These are phyloP conservation scores for Gilbertella persicaria DNA, from an alignment of 371 early-diverging fungal genomes.

Conservation along the genomic window DNA sequence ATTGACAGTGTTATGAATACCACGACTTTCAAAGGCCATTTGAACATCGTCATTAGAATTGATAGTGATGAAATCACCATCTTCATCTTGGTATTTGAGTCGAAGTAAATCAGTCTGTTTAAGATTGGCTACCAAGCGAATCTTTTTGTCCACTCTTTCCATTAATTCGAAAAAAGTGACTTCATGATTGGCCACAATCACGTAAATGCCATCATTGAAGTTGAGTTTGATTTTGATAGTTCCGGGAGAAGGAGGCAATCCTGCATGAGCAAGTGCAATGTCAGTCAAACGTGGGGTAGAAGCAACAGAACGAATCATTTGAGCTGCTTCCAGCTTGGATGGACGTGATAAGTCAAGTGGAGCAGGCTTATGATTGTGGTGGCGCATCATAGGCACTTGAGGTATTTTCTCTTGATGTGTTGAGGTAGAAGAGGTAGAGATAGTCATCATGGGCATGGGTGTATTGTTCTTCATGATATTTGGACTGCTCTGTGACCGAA, in stretches of 20 bases:
- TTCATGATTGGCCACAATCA: slow-evolving; percentile 75
- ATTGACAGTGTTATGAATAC: slow-evolving; percentile 38
- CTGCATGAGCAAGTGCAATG: slow-evolving; percentile 9
- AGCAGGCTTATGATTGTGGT: slow-evolving; percentile 4
- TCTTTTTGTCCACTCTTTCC: slow-evolving; percentile 83
- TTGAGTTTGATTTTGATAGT: slow-evolving; percentile 81
- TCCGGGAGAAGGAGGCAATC: slow-evolving; percentile 26
- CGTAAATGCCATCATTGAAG: slow-evolving; percentile 81
- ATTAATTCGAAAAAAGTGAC: slow-evolving; percentile 73
- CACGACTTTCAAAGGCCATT: slow-evolving; percentile 85
- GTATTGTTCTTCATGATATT: slow-evolving; percentile 51
- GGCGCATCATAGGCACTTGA: slow-evolving; percentile 5
- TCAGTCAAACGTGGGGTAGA: slow-evolving; percentile 31
- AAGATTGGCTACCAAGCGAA: slow-evolving; percentile 71
- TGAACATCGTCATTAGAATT: slow-evolving; percentile 90
- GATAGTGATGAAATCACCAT: slow-evolving; percentile 85
- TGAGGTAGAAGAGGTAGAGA: not conserved
- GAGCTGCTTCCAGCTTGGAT: slow-evolving; percentile 12
- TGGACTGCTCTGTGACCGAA: slow-evolving; percentile 69
- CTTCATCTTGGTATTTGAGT: slow-evolving; percentile 91
- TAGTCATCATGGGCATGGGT: not conserved
- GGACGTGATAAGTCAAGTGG: slow-evolving; percentile 24
- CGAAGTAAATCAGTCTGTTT: slow-evolving; percentile 55
- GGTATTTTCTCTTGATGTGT: not conserved
- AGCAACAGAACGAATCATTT: slow-evolving; percentile 30